Evolutionary conservation across 805 yeast genomes (phyloP).

Genomic region (Peterozyma toletana): DNA sequence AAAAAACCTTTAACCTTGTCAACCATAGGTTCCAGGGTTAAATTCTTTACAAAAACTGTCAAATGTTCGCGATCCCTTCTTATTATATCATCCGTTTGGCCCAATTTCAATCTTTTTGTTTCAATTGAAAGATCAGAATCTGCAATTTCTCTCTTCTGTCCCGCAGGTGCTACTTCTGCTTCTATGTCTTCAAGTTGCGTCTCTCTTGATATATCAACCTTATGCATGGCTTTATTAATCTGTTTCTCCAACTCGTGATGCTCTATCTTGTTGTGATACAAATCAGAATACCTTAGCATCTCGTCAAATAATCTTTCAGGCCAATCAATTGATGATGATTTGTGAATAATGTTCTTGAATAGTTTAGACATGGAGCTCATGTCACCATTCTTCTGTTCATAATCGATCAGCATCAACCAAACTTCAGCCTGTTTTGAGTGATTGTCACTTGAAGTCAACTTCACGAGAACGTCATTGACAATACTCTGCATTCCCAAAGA

Average conservation of each 20-base stretch:
- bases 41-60: conserved; percentile 44
- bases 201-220: not conserved
- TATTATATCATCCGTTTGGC: conserved; percentile 8
- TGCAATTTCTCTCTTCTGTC: conserved; percentile 3
- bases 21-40: conserved; percentile 35
- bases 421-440: conserved; percentile 31
- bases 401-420: conserved; percentile 38
- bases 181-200: not conserved
- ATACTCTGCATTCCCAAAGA: conserved; percentile 18
- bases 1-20: conserved; percentile 35
- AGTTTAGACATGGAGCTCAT: conserved; percentile 17
- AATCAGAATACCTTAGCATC: conserved; percentile 28
- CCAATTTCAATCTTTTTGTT: conserved; percentile 3
- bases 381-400: conserved; percentile 27
- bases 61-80: conserved; percentile 52
- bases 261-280: conserved; percentile 11
- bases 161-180: conserved; percentile 3
- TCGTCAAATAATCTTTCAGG: conserved; percentile 44
- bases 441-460: conserved; percentile 14
- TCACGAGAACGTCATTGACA: conserved; percentile 19
- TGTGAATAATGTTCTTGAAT: conserved; percentile 24
- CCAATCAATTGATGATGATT: conserved; percentile 31
- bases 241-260: conserved; percentile 9
- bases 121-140: conserved; percentile 8
- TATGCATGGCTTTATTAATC: not conserved